Base-by-base conservation (phyloP, 176 grass and related monocot species). In the Canna indica region DNA sequence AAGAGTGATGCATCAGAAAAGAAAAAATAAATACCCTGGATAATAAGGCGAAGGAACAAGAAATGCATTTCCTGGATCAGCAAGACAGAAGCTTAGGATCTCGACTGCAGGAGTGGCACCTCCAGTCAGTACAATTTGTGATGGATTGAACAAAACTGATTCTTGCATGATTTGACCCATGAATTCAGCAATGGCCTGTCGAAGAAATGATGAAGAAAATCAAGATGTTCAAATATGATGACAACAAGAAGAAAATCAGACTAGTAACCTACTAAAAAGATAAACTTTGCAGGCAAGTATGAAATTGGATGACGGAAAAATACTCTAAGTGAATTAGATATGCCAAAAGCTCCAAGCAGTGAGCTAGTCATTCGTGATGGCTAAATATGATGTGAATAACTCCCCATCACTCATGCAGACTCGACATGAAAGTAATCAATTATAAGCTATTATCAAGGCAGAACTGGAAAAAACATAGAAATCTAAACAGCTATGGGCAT, bases 21-120 rank as follows among this genome's bases (percentile, higher is more conserved):
- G 17, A 59, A 78, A 63, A 35, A 73, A 22, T 36, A 64, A 63
- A 52, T 81, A 93, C 89, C 89, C 94, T 46, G 90, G 94, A 62
- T 99, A 93, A 79, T 99, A 99, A 54, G 94, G 94, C 78, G 94
- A 99, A 47, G 94, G 86, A 64, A 93, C 94, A 76, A 99, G 90
- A 81, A 99, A 88, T 75, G 90, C 94, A 85, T 93, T 99, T 88
- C 94, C 89, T 44, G 75, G 73, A 76, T 99, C 94, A 85, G 89
- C 94, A 57, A 99, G 26, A 80, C 89, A 93, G 73, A 93, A 99
- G 72, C 89, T 85, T 67, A 99, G 76, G 71, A 88, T 93, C 88
- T 99, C 95, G 59, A 94, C 78, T 54, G 95, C 90, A 82, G 90
- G 80, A 74, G 87, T 93, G 18, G 90, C 95, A 44, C 90, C 90